Evolutionary conservation across 495 filamentous ascomycete species (phyloP), one percentile per base, ranked within the genome.

Genomic region (Aspergillus asperescens): DNA sequence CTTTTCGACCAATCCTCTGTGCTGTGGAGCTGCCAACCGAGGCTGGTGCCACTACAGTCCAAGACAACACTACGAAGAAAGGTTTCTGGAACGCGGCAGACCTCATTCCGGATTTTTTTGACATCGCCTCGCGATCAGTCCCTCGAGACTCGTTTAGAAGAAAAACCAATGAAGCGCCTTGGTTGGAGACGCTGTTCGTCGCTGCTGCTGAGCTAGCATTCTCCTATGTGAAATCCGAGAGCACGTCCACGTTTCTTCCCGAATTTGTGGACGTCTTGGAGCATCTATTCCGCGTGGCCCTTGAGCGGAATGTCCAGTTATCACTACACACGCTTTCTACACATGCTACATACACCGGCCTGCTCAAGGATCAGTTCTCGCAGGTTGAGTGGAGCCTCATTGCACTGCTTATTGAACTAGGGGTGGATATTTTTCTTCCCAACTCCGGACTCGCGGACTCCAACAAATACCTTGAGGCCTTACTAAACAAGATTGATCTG

Each of bases 341-440:
- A 3, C 72, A 75, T 60, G 66, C 69, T 44, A 48, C 65, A 16
- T 70, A 69, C 50, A 77, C 76, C 3, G 70, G 75, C 35, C 56
- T 81, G 18, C 58, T 72, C 13, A 66, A 67, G 39, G 62, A 68
- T 34, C 63, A 64, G 0, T 43, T 71, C 3, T 54, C 65, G 18
- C 58, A 72, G 23, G 73, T 76, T 7, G 71, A 85, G 35, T 90
- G 86, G 87, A 68, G 62, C 19, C 59, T 90, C 7, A 66, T 88
- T 3, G 72, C 80, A 19, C 70, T 81, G 42, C 68, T 86, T 9
- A 69, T 88, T 13, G 73, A 81, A 34, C 77, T 87, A 16, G 85
- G 88, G 51, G 74, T 81, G 3, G 84, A 89, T 60, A 77, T 87
- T 9, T 89, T 89, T 57, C 66, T 88, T 24, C 74, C 74, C n/a